These are phyloP conservation scores for Saturnispora silvae DNA, from an alignment of 805 yeast species.

Conservation along the genomic window DNA sequence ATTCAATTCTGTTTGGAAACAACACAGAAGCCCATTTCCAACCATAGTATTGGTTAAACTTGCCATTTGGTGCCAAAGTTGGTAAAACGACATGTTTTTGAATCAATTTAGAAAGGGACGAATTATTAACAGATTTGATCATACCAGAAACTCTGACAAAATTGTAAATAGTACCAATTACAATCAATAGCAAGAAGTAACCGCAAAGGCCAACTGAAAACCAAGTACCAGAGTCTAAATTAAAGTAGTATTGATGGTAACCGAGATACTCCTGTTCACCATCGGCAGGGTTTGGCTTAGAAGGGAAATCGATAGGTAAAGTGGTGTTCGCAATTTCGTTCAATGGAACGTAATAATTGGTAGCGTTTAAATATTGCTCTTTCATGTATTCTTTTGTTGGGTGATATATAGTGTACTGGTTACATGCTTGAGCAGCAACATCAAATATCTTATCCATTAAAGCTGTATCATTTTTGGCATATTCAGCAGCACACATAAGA, in stretches of 20 bases:
- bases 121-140: conserved; percentile 18
- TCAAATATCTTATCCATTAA: neutral
- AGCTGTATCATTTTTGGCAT: conserved; percentile 1
- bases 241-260: conserved; percentile 13
- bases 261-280: neutral
- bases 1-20: conserved; percentile 10
- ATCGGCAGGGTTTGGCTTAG: conserved; percentile 6
- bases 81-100: conserved; percentile 30
- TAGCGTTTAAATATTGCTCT: conserved; percentile 3
- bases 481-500: conserved; percentile 10
- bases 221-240: conserved; percentile 21
- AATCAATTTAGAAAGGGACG: conserved; percentile 11
- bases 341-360: conserved; percentile 8
- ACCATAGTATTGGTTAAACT: conserved; percentile 12
- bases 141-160: conserved; percentile 22
- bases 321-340: conserved; percentile 7
- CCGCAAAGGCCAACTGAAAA: conserved; percentile 28
- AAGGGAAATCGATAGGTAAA: conserved; percentile 12
- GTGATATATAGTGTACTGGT: conserved; percentile 13
- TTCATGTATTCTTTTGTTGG: conserved; percentile 5
- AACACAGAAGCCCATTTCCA: conserved; percentile 10
- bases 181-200: conserved; percentile 31
- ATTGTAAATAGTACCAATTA: conserved; percentile 27
- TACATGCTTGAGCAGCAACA: conserved; percentile 10
- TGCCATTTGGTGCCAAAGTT: conserved; percentile 24